These are phyloP conservation scores for Komagataella phaffii DNA, from an alignment of 805 yeast species.

Conservation along the genomic window DNA sequence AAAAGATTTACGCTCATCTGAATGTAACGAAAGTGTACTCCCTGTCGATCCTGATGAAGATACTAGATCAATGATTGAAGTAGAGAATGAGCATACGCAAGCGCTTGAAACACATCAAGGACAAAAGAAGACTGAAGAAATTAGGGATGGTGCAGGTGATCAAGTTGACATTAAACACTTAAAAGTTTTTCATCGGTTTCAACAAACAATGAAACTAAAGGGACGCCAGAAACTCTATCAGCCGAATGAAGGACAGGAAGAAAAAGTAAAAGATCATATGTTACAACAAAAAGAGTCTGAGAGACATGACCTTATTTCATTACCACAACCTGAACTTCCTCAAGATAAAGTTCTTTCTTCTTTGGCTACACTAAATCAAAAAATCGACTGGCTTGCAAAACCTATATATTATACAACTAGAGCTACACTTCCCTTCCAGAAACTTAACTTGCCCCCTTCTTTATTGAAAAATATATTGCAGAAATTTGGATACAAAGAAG, in stretches of 20 bases:
- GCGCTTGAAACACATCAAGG: background rate
- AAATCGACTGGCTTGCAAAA: constrained; percentile 51
- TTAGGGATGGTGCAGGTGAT: background rate
- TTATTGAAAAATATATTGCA: constrained; percentile 31
- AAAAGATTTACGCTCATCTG: background rate
- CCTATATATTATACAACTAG: constrained; percentile 46
- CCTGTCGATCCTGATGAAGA: constrained; percentile 9
- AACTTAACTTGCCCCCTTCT: constrained; percentile 27
- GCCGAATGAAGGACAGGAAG: constrained; percentile 9
- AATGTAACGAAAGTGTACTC: constrained; percentile 10
- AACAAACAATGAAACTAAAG: constrained; percentile 18
- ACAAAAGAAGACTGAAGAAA: background rate
- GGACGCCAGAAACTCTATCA: constrained; percentile 6
- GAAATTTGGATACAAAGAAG: constrained; percentile 31
- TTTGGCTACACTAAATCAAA: constrained; percentile 17
- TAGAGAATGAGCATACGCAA: constrained; percentile 5
- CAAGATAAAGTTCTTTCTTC: constrained; percentile 28
- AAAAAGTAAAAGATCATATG: constrained; percentile 7
- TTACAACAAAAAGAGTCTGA: constrained; percentile 13
- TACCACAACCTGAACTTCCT: constrained; percentile 77
- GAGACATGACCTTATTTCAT: constrained; percentile 42
- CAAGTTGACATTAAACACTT: constrained; percentile 23
- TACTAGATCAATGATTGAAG: constrained; percentile 4
- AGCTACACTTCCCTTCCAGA: constrained; percentile 29
- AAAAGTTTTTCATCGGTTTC: constrained; percentile 39